Conservation (phyloP, 805 yeast genomes). For the Candida ficus region DNA sequence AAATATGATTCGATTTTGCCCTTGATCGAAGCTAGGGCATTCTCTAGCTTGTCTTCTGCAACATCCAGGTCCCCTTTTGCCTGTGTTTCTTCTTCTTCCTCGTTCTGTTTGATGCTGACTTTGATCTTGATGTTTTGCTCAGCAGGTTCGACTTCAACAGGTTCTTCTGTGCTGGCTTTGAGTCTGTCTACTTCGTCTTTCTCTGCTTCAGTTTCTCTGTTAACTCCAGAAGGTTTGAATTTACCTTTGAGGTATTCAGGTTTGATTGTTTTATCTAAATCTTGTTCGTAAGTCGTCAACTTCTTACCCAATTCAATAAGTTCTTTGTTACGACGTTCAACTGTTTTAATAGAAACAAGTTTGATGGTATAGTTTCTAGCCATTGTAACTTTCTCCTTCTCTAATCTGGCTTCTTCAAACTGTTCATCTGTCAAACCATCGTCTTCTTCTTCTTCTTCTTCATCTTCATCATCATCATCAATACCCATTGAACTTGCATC, state of each 20-base stretch:
- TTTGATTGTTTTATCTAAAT: conserved; percentile 29
- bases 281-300: conserved; percentile 31
- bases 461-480: conserved; percentile 16
- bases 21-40: conserved; percentile 24
- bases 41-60: conserved; percentile 10
- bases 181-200: conserved; percentile 36
- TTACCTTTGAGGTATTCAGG: conserved; percentile 13
- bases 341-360: conserved; percentile 10
- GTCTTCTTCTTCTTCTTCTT: conserved; percentile 19
- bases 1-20: conserved; percentile 37
- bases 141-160: not conserved
- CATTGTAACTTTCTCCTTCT: conserved; percentile 18
- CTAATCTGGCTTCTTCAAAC: conserved; percentile 25
- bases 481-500: conserved; percentile 20
- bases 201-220: conserved; percentile 35
- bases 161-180: conserved; percentile 28
- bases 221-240: conserved; percentile 18
- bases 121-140: conserved; percentile 3
- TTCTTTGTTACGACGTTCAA: conserved; percentile 15
- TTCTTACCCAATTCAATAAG: conserved; percentile 20
- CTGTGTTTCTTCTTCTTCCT: conserved; percentile 7
- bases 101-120: conserved; percentile 2
- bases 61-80: conserved; percentile 3
- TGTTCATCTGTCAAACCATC: conserved; percentile 31
- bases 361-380: conserved; percentile 18